Base-by-base conservation (phyloP, 805 yeast genomes). In the Metschnikowia lunata region DNA sequence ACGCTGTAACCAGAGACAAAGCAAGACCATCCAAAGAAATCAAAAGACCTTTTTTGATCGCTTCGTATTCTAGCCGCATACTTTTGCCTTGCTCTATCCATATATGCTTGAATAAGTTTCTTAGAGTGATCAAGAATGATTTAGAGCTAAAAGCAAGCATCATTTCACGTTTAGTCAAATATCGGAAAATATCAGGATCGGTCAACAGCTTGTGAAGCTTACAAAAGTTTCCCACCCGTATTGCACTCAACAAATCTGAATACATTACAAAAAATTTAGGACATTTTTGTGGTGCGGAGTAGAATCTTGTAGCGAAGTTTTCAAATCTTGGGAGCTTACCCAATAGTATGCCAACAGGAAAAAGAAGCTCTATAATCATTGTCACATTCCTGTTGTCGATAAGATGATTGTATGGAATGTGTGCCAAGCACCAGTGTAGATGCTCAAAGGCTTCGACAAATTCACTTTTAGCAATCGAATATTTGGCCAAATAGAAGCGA, bases 401-500 rank as follows among this genome's bases (percentile, higher is more conserved):
- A 2, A 48, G 11, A 36, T 48, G 34, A 33, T 45, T 49, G 12
- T 36, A 34, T 0, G 71, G 69, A 39, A 76, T 65, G 36, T 70
- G 62, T 3, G 53, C 46, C 38, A 75, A 76, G 33, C 86, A 76
- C 78, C 80, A 78, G n/a, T 60, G 54, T 30, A 84, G 63, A 56
- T 83, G 85, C 29, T 59, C 55, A 48, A 61, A 78, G 2, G 80
- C 70, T 38, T 69, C 71, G 26, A 66, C 61, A 31, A 76, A 64
- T 49, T 74, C 76, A 45, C 74, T 71, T 46, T 81, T 82, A 11
- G 76, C 69, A 44, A 80, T 54, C 54, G 79, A 75, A 48, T 71
- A 83, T 36, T 78, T 69, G 3, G 81, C 81, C 36, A 80, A 60
- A 37, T 76, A 70, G 54, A 68, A 80, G 38, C 85, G 59, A 57